Conservation (phyloP, 2,329 filamentous ascomycete species). For the Rutstroemia sp. region DNA sequence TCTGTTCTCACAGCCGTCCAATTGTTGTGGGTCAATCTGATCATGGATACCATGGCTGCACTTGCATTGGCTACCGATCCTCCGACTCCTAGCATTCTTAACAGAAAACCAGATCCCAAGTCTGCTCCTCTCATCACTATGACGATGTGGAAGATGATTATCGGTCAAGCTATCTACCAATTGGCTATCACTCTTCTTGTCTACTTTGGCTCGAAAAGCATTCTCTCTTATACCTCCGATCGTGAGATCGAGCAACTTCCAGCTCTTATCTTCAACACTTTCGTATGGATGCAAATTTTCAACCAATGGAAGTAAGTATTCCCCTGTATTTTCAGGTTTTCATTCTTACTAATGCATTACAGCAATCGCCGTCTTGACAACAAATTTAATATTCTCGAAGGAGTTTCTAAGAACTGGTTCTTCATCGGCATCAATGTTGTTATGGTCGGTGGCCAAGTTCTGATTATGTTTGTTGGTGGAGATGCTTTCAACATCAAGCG, state of each 20-base stretch:
- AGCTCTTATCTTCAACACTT: conserved; percentile 93
- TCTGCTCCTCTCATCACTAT: conserved; percentile 71
- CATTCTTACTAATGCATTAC: conserved; percentile 20
- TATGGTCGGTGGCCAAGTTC: conserved; percentile 82
- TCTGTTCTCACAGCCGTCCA: conserved; percentile 74
- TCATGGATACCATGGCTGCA: conserved; percentile 79
- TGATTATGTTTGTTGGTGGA: conserved; percentile 86
- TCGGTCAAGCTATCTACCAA: conserved; percentile 87
- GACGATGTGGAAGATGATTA: conserved; percentile 99
- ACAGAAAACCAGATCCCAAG: conserved; percentile 68
- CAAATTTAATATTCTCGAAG: conserved; percentile 91
- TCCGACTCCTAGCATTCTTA: conserved; percentile 60
- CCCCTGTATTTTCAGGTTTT: conserved; percentile 6
- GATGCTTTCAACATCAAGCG: conserved; percentile 57
- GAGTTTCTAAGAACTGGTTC: conserved; percentile 76
- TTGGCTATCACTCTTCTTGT: conserved; percentile 71
- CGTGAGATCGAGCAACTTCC: conserved; percentile 47
- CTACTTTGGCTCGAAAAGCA: conserved; percentile 62
- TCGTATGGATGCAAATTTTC: conserved; percentile 99
- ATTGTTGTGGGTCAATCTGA: conserved; percentile 76
- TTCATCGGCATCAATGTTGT: conserved; percentile 79
- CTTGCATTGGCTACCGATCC: conserved; percentile 69
- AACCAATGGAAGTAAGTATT: conserved; percentile 83
- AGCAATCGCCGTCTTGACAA: conserved; percentile 91
- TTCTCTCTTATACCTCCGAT: conserved; percentile 50